These are phyloP conservation scores for Avena insularis DNA, from an alignment of 176 grass and related monocot species.

Conservation along the genomic window DNA sequence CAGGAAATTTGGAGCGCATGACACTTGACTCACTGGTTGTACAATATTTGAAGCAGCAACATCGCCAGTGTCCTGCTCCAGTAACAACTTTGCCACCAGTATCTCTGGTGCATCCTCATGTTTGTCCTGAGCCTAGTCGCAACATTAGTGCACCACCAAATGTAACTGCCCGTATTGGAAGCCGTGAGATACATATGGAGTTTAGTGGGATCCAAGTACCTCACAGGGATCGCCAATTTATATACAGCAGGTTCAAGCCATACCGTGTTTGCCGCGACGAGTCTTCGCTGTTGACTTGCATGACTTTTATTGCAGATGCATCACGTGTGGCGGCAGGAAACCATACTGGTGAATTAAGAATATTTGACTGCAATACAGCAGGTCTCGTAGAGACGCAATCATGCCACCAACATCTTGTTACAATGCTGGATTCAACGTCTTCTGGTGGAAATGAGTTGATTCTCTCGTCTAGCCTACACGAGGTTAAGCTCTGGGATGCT, in stretches of 20 bases:
- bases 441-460: constrained; percentile 67
- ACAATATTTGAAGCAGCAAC: constrained; percentile 97
- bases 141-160: constrained; percentile 84
- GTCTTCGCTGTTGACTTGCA: constrained; percentile 75
- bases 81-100: constrained; percentile 97
- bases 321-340: constrained; percentile 81
- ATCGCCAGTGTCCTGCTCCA: constrained; percentile 88
- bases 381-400: constrained; percentile 73
- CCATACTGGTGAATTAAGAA: constrained; percentile 80
- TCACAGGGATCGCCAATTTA: constrained; percentile 91
- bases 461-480: constrained; percentile 75
- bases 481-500: constrained; percentile 89
- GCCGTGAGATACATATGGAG: constrained; percentile 75
- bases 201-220: constrained; percentile 78
- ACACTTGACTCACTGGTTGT: constrained; percentile 92
- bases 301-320: constrained; percentile 87
- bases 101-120: constrained; percentile 84
- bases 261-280: constrained; percentile 90
- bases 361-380: constrained; percentile 91
- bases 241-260: constrained; percentile 94
- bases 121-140: constrained; percentile 91
- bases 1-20: constrained; percentile 74
- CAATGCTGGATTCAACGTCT: constrained; percentile 65
- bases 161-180: constrained; percentile 72
- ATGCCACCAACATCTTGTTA: constrained; percentile 76